Evolutionary conservation across 139 green algal species (phyloP).

Genomic region (Astrephomene gubernaculifera): DNA sequence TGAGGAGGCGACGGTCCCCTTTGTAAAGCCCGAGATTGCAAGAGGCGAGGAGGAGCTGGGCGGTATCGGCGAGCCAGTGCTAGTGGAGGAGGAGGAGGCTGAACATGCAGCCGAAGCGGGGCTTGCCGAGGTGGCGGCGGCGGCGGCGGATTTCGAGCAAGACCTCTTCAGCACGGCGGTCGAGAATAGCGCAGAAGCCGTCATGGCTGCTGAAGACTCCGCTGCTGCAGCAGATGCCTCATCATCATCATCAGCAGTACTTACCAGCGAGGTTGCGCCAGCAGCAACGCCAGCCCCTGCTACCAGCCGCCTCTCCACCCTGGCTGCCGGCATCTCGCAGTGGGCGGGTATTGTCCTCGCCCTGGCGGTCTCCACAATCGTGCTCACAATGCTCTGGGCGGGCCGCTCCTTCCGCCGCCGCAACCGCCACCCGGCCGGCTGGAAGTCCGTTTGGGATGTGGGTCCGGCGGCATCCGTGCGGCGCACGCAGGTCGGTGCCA

Average conservation of each 20-base stretch:
- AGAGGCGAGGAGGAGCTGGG: background rate
- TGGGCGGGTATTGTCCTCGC: background rate
- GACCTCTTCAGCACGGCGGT: too few species aligned
- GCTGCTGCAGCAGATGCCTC: background rate
- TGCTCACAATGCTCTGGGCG: background rate
- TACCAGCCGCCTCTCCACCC: background rate
- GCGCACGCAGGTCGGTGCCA: too few species aligned
- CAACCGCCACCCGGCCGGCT: background rate
- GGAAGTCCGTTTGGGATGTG: constrained; percentile 15
- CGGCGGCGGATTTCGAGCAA: background rate
- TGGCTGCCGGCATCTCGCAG: background rate
- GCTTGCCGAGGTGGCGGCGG: background rate
- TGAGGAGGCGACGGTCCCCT: background rate
- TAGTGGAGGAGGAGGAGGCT: background rate
- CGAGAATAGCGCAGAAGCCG: background rate
- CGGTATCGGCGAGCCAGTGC: background rate
- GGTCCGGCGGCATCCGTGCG: background rate
- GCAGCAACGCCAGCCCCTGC: background rate
- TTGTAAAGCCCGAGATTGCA: too few species aligned
- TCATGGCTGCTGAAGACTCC: too few species aligned
- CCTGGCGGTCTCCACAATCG: background rate
- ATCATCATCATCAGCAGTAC: background rate
- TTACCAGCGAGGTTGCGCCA: background rate
- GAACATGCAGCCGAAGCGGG: background rate
- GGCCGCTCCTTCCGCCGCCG: background rate